A percentile compares a stretch with the other conserved stretches of the same genome.
phyloP scores from a whole-genome alignment of 257 asterid genomes.

The Echites panduratus region DNA sequence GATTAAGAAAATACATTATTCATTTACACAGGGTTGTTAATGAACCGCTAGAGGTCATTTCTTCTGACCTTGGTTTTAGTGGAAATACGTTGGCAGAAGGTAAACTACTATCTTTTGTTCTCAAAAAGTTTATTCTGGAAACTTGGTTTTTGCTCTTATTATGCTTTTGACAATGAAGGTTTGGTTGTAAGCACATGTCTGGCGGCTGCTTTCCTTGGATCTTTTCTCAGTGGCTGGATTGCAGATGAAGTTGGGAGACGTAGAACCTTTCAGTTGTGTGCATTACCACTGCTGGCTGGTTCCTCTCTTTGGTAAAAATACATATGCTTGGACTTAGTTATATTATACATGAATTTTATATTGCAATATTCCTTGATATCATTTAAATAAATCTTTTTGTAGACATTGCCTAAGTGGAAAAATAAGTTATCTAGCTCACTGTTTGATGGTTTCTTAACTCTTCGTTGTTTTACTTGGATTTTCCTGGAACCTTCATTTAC shows the following conservation, averaged over 20 bases:
- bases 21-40: conserved; percentile 64
- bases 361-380: not conserved
- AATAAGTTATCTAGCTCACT: not conserved
- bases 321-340: not conserved
- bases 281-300: conserved; percentile 79
- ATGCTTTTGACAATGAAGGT: conserved; percentile 44
- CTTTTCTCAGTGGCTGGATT: conserved; percentile 75
- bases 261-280: conserved; percentile 79
- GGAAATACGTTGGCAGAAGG: conserved; percentile 16
- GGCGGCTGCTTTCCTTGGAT: conserved; percentile 90
- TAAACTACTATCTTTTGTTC: not conserved
- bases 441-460: not conserved
- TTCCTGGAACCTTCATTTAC: not conserved
- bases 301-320: conserved; percentile 54
- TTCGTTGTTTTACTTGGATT: not conserved
- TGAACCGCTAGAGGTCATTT: conserved; percentile 88
- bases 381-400: not conserved
- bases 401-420: not conserved
- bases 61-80: conserved; percentile 81
- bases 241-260: conserved; percentile 90
- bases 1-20: conserved; percentile 6
- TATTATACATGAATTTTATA: not conserved
- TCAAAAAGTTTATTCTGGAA: not conserved
- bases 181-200: conserved; percentile 84
- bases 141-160: conserved; percentile 8